Percentiles rank a stretch among this genome's conserved stretches.
These are phyloP conservation scores for Solanum peruvianum DNA, from an alignment of 257 asterid species.

Conservation along the genomic window DNA sequence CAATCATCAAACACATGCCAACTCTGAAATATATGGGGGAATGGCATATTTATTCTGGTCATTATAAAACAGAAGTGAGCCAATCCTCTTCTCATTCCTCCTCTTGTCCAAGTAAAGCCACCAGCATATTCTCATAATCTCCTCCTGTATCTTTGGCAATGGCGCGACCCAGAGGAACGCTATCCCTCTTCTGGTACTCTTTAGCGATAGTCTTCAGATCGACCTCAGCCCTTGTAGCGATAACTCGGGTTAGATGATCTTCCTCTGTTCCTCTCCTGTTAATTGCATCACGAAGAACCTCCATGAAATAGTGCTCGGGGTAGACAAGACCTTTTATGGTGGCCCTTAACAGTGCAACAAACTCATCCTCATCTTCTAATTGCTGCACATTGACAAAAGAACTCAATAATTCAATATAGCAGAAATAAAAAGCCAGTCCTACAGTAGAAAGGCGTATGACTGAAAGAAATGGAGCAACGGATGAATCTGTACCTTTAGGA, in stretches of 20 bases:
- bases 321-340: constrained; percentile 53
- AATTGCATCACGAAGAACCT: constrained; percentile 52
- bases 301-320: constrained; percentile 81
- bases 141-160: constrained; percentile 83
- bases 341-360: constrained; percentile 41
- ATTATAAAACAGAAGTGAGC: neutral
- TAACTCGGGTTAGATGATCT: constrained; percentile 61
- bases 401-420: neutral
- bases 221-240: constrained; percentile 81
- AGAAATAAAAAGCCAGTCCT: neutral
- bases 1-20: neutral
- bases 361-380: constrained; percentile 70
- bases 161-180: constrained; percentile 59
- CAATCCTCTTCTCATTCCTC: constrained; percentile 25
- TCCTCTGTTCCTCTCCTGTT: constrained; percentile 77
- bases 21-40: neutral
- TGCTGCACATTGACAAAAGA: constrained; percentile 36
- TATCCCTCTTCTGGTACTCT: constrained; percentile 59
- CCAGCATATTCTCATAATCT: constrained; percentile 73
- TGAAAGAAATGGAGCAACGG: neutral
- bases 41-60: neutral
- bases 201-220: constrained; percentile 59
- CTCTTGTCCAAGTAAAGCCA: constrained; percentile 69
- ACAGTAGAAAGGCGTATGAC: neutral
- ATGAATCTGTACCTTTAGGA: constrained; percentile 41